Evolutionary conservation across 2,329 filamentous ascomycete genomes (phyloP).

Genomic region (Amphichorda felina): DNA sequence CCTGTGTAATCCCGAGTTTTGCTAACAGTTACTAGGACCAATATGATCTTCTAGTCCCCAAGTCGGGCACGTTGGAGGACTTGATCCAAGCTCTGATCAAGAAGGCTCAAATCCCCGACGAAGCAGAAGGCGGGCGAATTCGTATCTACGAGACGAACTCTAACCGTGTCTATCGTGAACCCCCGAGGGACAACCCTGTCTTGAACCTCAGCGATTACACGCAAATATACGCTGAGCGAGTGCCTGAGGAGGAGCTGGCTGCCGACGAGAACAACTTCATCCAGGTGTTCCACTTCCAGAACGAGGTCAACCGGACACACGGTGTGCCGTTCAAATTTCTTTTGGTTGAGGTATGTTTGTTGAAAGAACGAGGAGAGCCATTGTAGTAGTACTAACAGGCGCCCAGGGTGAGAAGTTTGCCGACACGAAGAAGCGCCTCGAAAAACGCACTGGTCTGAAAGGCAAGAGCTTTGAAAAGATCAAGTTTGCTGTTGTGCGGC

Average conservation of each 20-base stretch:
- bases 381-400: conserved; percentile 3
- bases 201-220: conserved; percentile 78
- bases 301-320: conserved; percentile 72
- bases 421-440: conserved; percentile 88
- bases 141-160: conserved; percentile 74
- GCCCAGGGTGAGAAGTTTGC: conserved; percentile 68
- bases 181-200: conserved; percentile 60
- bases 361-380: neutral
- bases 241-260: conserved; percentile 62
- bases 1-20: neutral
- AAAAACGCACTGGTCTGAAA: conserved; percentile 86
- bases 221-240: conserved; percentile 66
- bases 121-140: conserved; percentile 55
- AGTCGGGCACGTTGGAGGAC: conserved; percentile 71
- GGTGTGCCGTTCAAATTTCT: conserved; percentile 88
- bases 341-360: conserved; percentile 56
- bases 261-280: conserved; percentile 49
- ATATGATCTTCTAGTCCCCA: conserved; percentile 75
- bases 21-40: conserved; percentile 43
- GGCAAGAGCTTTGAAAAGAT: conserved; percentile 99
- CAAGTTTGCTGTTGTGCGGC: conserved; percentile 76
- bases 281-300: conserved; percentile 84
- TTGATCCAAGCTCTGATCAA: conserved; percentile 65
- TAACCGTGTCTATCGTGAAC: conserved; percentile 73
- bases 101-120: conserved; percentile 69